Evolutionary conservation across 192 early-diverging fungal genomes (phyloP).

Genomic region (Umbelopsis sp.): DNA sequence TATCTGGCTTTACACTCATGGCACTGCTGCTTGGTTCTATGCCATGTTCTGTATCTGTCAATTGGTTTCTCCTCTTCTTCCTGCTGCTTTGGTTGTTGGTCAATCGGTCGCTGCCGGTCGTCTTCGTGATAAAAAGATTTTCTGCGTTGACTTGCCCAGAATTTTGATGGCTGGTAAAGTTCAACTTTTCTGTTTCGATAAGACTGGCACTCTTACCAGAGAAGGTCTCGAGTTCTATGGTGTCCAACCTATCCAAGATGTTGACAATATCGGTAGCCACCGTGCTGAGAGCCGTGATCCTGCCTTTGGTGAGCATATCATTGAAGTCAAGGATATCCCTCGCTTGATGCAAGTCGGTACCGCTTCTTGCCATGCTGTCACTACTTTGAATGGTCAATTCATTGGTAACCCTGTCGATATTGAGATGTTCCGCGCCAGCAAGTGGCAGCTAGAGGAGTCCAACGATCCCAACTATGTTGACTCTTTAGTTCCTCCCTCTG

Average conservation of each 20-base stretch:
- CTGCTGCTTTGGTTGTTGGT: conserved; percentile 70
- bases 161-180: conserved; percentile 73
- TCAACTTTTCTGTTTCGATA: conserved; percentile 74
- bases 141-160: conserved; percentile 69
- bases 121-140: conserved; percentile 59
- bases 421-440: conserved; percentile 66
- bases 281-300: neutral
- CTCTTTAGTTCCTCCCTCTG: conserved; percentile 40
- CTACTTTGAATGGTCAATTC: conserved; percentile 45
- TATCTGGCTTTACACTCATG: conserved; percentile 49
- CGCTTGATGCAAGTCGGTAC: conserved; percentile 39
- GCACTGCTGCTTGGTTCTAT: conserved; percentile 64
- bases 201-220: conserved; percentile 72
- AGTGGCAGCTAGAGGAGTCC: conserved; percentile 38
- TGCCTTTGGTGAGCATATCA: conserved; percentile 32
- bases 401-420: conserved; percentile 72
- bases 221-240: conserved; percentile 70
- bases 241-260: conserved; percentile 29
- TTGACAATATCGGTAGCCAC: conserved; percentile 23
- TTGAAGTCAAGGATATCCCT: conserved; percentile 20
- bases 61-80: conserved; percentile 67
- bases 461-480: conserved; percentile 44
- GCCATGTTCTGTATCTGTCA: conserved; percentile 71
- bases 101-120: conserved; percentile 66
- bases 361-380: conserved; percentile 55